These are phyloP conservation scores for Neonectria sp. DNA, from an alignment of 2,329 filamentous ascomycete genomes.

Conservation along the genomic window DNA sequence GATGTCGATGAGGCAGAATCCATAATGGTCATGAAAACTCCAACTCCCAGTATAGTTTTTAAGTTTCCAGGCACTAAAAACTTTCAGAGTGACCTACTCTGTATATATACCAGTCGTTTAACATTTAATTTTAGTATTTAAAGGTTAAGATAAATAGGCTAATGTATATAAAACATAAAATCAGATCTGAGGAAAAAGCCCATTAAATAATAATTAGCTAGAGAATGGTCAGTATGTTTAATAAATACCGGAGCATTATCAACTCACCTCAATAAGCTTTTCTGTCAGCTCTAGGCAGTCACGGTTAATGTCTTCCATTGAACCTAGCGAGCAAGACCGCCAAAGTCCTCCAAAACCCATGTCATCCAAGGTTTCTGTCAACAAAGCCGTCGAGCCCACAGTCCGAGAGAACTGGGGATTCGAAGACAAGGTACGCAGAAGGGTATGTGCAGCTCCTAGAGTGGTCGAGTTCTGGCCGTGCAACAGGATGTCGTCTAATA, in stretches of 20 bases:
- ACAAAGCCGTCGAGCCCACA: constrained; percentile 62
- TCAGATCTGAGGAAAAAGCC: constrained; percentile 33
- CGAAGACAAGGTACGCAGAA: constrained; percentile 72
- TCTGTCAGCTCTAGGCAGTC: constrained; percentile 67
- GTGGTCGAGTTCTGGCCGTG: constrained; percentile 74
- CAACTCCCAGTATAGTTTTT: no score
- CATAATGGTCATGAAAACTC: no score
- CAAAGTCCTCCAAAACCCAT: constrained; percentile 77
- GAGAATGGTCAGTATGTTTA: constrained; percentile 11
- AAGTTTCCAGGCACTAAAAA: no score
- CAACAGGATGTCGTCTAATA: constrained; percentile 74
- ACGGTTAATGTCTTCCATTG: constrained; percentile 52
- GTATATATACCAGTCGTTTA: no score
- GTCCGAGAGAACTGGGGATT: constrained; percentile 66
- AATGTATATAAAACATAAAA: constrained; percentile 2
- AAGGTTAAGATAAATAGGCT: constrained; percentile 33
- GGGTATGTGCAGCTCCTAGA: constrained; percentile 71
- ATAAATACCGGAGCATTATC: neutral
- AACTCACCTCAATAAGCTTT: constrained; percentile 72
- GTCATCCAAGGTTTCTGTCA: constrained; percentile 69
- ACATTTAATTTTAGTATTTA: neutral
- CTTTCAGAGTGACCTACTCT: no score
- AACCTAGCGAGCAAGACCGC: constrained; percentile 68
- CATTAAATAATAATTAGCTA: constrained; percentile 26
- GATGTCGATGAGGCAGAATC: no score